A percentile compares a stretch with the other conserved stretches of the same genome.
phyloP scores from a whole-genome alignment of 805 yeast species.

The Scheffersomyces amazonensis region DNA sequence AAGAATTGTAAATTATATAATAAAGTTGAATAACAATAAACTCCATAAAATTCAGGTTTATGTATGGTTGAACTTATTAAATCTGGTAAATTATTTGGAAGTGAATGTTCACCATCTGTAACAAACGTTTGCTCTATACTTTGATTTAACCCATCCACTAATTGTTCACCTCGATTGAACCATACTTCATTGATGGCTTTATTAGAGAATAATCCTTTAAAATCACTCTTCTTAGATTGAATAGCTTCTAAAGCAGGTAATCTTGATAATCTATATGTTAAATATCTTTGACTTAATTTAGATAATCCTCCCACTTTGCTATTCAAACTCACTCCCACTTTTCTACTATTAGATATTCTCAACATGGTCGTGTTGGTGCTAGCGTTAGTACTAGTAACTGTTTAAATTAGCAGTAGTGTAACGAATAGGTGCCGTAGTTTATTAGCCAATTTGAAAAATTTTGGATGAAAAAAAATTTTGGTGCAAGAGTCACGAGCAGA shows the following conservation, averaged over 20 bases:
- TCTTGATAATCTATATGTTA: constrained; percentile 32
- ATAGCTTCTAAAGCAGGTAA: constrained; percentile 28
- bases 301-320: no score
- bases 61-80: constrained; percentile 41
- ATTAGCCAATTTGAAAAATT: no score
- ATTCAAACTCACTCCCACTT: no score
- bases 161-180: constrained; percentile 35
- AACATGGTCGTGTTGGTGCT: neutral
- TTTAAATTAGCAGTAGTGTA: no score
- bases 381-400: no score
- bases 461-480: no score
- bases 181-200: constrained; percentile 33
- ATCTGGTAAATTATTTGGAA: constrained; percentile 23
- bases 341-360: constrained; percentile 2
- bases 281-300: neutral
- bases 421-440: no score
- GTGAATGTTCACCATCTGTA: constrained; percentile 11
- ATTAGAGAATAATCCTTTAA: constrained; percentile 33
- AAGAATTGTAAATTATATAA: constrained; percentile 49
- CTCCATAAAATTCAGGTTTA: constrained; percentile 42
- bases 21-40: constrained; percentile 44
- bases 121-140: constrained; percentile 26
- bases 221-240: constrained; percentile 22
- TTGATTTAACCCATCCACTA: constrained; percentile 33
- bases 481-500: no score